Base-by-base conservation (phyloP, 805 yeast species). In the Zygotorulaspora sp. region DNA sequence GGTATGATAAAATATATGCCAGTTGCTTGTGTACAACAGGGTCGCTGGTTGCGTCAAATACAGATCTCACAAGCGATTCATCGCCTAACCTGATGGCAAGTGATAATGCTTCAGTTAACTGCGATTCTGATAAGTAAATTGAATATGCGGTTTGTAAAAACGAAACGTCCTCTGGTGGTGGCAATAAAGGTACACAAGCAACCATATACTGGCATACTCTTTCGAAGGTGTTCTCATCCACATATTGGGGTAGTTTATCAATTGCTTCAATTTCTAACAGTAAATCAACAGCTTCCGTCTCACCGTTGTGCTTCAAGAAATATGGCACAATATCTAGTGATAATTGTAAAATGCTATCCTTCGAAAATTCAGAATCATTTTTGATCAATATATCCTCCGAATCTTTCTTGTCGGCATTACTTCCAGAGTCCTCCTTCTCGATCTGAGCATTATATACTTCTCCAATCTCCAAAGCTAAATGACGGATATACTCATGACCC, bases 401-500 rank as follows among this genome's bases (percentile, higher is more conserved):
- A 24, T 45, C 47, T 15, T 38, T 48, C 12, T 40, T 23, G 10
- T 26, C 30, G 5, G 28, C 31, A 8, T 27, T 42, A 12, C 19
- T 30, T n/a, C 47, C 48, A 3, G 44, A 54, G 18, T 57, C 63
- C 38, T 64, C 68, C 34, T 53, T 52, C 42, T 67, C 73, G 13
- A 66, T 52, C 42, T 70, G 68, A 19, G 73, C 79, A 50, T 77
- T 80, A 62, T 78, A 84, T 37, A 83, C 84, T 57, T 83, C 90
- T 43, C 98, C 97, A 52, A 92, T 86, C 65, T 92, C 97, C 44
- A 92, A 68, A 2, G 98, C 95, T 55, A 92, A 72, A 66, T 92
- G 97, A 58, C 98, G 88, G 55, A 90, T 78, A 61, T 92, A 92
- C 65, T 92, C 99, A 61, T 92, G 97, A 30, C 98, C 99, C 99